Conservation (phyloP, 2,329 filamentous ascomycete species). For the Xylaria arbuscula region DNA sequence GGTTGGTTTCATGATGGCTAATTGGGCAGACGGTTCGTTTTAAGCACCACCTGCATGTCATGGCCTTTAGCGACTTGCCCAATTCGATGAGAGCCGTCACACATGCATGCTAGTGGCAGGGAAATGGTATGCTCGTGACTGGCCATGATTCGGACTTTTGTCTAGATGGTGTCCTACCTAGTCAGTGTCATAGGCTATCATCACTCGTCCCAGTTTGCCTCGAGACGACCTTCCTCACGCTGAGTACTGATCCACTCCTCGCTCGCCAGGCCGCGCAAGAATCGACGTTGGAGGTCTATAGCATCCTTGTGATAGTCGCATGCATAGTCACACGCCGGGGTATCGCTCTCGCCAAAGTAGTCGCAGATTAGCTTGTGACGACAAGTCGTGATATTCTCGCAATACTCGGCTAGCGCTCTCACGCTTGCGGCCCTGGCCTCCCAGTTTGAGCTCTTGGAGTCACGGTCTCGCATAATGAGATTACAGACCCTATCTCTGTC, state of each 20-base stretch:
- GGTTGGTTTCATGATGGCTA: constrained; percentile 39
- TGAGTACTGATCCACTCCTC: constrained; percentile 74
- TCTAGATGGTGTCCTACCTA: background rate
- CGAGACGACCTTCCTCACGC: constrained; percentile 67
- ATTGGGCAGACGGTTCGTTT: constrained; percentile 44
- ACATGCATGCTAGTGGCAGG: constrained; percentile 30
- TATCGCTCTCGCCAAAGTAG: constrained; percentile 77
- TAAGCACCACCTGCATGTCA: constrained; percentile 39
- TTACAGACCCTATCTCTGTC: constrained; percentile 80
- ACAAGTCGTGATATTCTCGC: constrained; percentile 79
- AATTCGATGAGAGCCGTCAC: constrained; percentile 35
- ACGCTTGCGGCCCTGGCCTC: constrained; percentile 71
- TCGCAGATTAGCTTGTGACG: constrained; percentile 79
- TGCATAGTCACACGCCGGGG: constrained; percentile 75
- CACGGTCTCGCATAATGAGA: constrained; percentile 62
- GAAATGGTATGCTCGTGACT: constrained; percentile 33
- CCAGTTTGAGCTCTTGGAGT: constrained; percentile 56
- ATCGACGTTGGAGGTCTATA: constrained; percentile 66
- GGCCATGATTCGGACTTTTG: constrained; percentile 30
- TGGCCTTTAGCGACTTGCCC: constrained; percentile 35
- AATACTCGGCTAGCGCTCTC: constrained; percentile 78
- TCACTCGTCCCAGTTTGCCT: constrained; percentile 61
- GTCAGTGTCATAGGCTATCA: constrained; percentile 18
- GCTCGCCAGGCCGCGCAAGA: constrained; percentile 65
- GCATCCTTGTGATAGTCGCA: constrained; percentile 83